These are phyloP conservation scores for Fomitopsis pinicola DNA, from an alignment of 1,284 basidiomycete genomes.

Conservation along the genomic window DNA sequence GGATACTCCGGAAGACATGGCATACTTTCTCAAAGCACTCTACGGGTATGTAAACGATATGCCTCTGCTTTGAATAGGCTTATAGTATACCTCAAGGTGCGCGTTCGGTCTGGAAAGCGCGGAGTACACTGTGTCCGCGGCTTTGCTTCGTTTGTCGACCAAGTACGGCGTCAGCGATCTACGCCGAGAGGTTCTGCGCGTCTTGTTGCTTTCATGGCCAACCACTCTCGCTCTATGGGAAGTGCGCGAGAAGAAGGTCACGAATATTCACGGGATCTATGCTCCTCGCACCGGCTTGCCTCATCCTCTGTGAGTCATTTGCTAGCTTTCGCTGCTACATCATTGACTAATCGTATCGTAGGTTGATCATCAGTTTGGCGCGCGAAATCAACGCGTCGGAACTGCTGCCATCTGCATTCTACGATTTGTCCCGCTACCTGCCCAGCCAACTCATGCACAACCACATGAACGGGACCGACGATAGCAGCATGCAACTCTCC, in stretches of 20 bases:
- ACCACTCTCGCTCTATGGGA: slow-evolving; percentile 58
- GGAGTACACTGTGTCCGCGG: slow-evolving; percentile 47
- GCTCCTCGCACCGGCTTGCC: slow-evolving; percentile 48
- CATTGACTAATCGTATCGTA: slow-evolving; percentile 26
- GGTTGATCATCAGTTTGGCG: slow-evolving; percentile 39
- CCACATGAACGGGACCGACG: slow-evolving; percentile 22
- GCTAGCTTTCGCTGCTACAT: background rate
- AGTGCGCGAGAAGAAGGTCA: slow-evolving; percentile 49
- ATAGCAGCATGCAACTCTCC: slow-evolving; percentile 33
- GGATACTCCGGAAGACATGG: slow-evolving; percentile 49
- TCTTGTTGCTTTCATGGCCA: slow-evolving; percentile 53
- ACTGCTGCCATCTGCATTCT: slow-evolving; percentile 47
- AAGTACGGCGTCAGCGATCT: slow-evolving; percentile 55
- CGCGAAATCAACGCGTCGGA: slow-evolving; percentile 32
- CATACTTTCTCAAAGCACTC: slow-evolving; percentile 50
- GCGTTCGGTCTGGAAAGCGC: slow-evolving; percentile 36
- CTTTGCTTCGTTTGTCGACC: slow-evolving; percentile 57
- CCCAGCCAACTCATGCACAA: slow-evolving; percentile 39
- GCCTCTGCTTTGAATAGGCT: slow-evolving; percentile 1
- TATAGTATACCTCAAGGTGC: slow-evolving; percentile 5
- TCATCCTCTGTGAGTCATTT: slow-evolving; percentile 56
- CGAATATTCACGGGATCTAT: slow-evolving; percentile 45
- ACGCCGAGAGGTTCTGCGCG: slow-evolving; percentile 48
- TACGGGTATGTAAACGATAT: slow-evolving; percentile 48
- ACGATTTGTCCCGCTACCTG: slow-evolving; percentile 45